Base-by-base conservation (phyloP, 805 yeast genomes). In the Yamadazyma akitaensis region DNA sequence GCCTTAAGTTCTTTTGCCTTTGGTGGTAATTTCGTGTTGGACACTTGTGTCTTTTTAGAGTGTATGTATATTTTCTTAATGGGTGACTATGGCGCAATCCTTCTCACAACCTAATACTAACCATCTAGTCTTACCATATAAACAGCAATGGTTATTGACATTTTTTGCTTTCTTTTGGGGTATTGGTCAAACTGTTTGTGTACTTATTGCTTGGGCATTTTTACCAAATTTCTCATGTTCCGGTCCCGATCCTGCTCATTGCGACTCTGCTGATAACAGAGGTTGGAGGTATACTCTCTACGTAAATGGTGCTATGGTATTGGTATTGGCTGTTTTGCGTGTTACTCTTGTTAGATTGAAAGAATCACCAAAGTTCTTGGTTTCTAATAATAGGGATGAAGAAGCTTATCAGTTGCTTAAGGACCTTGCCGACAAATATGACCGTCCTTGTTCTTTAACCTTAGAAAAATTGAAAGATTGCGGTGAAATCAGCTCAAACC, bases 211-310 rank as follows among this genome's bases (percentile, higher is more conserved):
- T 2, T 81, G 81, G 79, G 83, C 81, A 0, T 77, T 76, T 48
- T 60, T 81, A 40, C 76, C 82, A 13, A 70, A 75, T 45, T 62
- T 69, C 48, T 69, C 77, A 1, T 79, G 85, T 56, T 59, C 63
- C 11, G 61, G 64, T 5, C 67, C 59, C 9, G 58, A 51, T 21
- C 28, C 45, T 13, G 53, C 46, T 16, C 43, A 66, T 36, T 81
- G 86, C 58, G 69, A 70, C 31, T 68, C 79, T 14, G 54, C 58
- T 14, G 64, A 67, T 37, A 82, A 82, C 58, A 69, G 75, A 65
- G 86, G 87, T 46, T 81, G 86, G 85, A 65, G 87, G 55, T 81
- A 81, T 60, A 65, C 71, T 37, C 65, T 70, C 47, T 72, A 73
- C 51, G 79, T 80, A 3, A 55, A 78, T 46, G 65, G 77, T 13